Base-by-base conservation (phyloP, 306 rosid species). In the Vigna angularis region DNA sequence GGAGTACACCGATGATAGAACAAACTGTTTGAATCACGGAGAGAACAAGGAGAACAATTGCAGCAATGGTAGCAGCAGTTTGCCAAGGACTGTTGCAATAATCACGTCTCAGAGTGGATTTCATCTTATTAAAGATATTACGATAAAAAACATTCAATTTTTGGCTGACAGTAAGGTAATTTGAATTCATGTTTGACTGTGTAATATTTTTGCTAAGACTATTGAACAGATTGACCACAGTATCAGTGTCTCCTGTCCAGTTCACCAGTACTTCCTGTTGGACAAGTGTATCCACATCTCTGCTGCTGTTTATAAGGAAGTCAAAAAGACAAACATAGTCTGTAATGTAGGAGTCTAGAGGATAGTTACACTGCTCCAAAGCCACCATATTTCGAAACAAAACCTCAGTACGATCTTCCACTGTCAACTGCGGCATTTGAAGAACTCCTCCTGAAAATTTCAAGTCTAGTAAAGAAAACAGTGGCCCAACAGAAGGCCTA, bases 371-470 rank as follows among this genome's bases (percentile, higher is more conserved):
- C 44, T 74, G 84, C 82, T 82, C 84, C 34, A 85, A 58, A 20
- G 88, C 86, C 20, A 85, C 53, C 64, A 85, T 28, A 47, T 85
- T 85, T 6, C 74, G 82, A 38, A 82, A 74, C 76, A 82, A 45
- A 30, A 47, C 1, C 1, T 79, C 84, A 0, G 88, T 85, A 24
- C 64, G 10, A 40, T 78, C 83, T 26, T 78, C 81, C 22, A 85
- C 68, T 47, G 0, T 74, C 28, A 85, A 49, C 16, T 49, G n/a
- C 2, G 86, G 86, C 5, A 85, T 85, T 75, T 82, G 48, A 57
- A 85, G 76, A 75, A 78, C 58, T 13, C 51, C 4, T 20, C 70
- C 38, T 0, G 82, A 78, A 75, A 85, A 82, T 30, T 7, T 78
- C 56, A 82, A 30, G 47, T 78, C 84, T 3, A 82, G 56, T 0